Percentiles rank a stretch among this genome's conserved stretches.
phyloP scores from a whole-genome alignment of 2,329 filamentous ascomycete genomes.

The Aspergillus pseudotamarii region DNA sequence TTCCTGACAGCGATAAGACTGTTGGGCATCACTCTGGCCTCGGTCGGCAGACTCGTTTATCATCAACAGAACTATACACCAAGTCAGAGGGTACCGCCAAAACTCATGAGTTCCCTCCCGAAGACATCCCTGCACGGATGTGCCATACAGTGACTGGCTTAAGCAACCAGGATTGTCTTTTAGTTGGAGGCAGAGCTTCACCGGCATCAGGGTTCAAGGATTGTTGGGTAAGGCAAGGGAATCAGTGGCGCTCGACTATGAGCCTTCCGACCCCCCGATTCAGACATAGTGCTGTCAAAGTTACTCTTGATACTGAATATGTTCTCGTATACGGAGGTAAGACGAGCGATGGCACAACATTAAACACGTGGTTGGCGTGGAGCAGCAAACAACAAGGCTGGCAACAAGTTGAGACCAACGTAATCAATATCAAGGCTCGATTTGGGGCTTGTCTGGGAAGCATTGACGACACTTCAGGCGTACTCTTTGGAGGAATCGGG shows the following conservation, averaged over 20 bases:
- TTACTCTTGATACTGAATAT: conserved; percentile 43
- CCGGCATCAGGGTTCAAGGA: conserved; percentile 70
- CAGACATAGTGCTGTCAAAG: conserved; percentile 67
- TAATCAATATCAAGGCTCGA: conserved; percentile 49
- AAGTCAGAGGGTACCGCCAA: conserved; percentile 51
- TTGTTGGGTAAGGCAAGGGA: conserved; percentile 72
- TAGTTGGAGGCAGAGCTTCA: conserved; percentile 78
- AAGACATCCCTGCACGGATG: conserved; percentile 55
- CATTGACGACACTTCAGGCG: conserved; percentile 54
- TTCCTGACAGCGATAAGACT: conserved; percentile 41
- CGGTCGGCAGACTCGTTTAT: conserved; percentile 51
- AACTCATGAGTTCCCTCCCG: conserved; percentile 48
- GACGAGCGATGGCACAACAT: conserved; percentile 51
- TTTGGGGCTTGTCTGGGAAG: conserved; percentile 58
- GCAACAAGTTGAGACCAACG: conserved; percentile 45
- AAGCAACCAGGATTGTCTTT: conserved; percentile 59
- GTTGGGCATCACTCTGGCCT: conserved; percentile 47
- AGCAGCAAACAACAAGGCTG: conserved; percentile 51
- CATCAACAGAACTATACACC: conserved; percentile 51
- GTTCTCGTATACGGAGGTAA: conserved; percentile 67
- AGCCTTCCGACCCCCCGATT: conserved; percentile 73
- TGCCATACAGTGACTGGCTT: conserved; percentile 77
- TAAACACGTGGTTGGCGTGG: conserved; percentile 61
- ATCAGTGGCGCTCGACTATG: conserved; percentile 65
- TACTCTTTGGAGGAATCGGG: conserved; percentile 73